Base-by-base conservation (phyloP, 352 stramenopile genomes). In the Globisporangium orthogonon region DNA sequence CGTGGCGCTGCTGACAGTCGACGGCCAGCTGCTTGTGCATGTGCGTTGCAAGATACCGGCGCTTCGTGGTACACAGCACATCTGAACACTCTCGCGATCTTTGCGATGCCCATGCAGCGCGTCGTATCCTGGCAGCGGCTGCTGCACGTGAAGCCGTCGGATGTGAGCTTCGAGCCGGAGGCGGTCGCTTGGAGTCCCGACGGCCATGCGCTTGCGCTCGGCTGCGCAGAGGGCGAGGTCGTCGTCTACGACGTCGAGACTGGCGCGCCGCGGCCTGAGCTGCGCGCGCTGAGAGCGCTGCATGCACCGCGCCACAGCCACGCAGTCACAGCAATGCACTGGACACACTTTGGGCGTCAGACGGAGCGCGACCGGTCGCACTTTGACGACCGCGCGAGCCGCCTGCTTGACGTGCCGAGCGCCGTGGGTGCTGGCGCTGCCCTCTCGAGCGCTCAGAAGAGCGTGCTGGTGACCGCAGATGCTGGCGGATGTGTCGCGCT, bases 101-200 rank as follows among this genome's bases (percentile, higher is more conserved):
- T 11, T 7, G n/a, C 9, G 60, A 11, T 29, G 31, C 48, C 14
- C 3, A n/a, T 29, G 9, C 56, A 94, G 83, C 77, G 80, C 31
- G 85, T 79, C 43, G 76, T 87, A 0, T 87, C 76, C 14, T 94
- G 83, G 83, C 83, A 91, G 50, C 81, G 78, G 9, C 49, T 90
- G 54, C 47, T 94, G 49, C 79, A 90, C 39, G 56, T 90, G 46
- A 86, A 87, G 56, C 67, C 78, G 18, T 77, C 78, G 2, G 74
- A 90, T 29, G 64, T 88, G 17, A 54, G 52, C 15, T 78, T 83
- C 4, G 70, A 86, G 47, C 79, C 89, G 54, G 50, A 70, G 56
- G 61, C 65, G 9, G 11, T 94, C 30, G 73, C 50, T 28, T 94
- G 83, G 83, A 83, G 71, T 57, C 81, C 81, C 1, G 71, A 91